Evolutionary conservation across 2,329 filamentous ascomycete species (phyloP).

Genomic region (Trichoderma afroharzianum): DNA sequence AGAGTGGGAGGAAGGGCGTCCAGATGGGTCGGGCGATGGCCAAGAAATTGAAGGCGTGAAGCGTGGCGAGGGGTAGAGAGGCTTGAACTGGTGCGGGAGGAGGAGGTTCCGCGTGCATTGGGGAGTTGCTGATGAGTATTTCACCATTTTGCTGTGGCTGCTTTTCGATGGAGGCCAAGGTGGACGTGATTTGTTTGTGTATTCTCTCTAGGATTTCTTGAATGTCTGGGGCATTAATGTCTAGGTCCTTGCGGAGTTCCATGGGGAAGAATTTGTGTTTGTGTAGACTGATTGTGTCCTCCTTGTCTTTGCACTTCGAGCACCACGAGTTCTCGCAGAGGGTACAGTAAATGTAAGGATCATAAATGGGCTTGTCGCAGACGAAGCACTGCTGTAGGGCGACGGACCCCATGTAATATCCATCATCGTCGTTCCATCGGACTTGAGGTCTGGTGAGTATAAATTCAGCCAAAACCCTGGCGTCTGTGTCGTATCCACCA

Average conservation of each 20-base stretch:
- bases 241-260: neutral
- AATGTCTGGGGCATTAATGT: slow-evolving; percentile 12
- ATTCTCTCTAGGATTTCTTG: slow-evolving; percentile 10
- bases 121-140: neutral
- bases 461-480: neutral
- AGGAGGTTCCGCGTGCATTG: neutral
- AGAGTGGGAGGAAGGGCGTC: slow-evolving; percentile 22
- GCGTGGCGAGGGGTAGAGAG: slow-evolving; percentile 24
- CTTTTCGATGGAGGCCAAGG: neutral
- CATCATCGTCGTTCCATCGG: neutral
- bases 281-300: neutral
- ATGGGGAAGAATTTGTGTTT: slow-evolving; percentile 3
- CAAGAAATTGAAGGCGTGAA: slow-evolving; percentile 26
- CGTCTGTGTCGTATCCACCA: neutral
- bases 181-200: neutral
- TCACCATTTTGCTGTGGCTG: neutral
- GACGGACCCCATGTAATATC: neutral
- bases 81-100: neutral
- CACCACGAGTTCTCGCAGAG: slow-evolving; percentile 14
- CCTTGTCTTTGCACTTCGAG: neutral
- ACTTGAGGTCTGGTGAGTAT: slow-evolving; percentile 5
- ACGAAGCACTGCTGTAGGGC: neutral
- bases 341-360: slow-evolving; percentile 8
- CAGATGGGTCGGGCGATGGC: slow-evolving; percentile 24
- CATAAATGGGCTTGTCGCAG: neutral